Evolutionary conservation across 352 stramenopile genomes (phyloP).

Genomic region (Plasmopara halstedii): DNA sequence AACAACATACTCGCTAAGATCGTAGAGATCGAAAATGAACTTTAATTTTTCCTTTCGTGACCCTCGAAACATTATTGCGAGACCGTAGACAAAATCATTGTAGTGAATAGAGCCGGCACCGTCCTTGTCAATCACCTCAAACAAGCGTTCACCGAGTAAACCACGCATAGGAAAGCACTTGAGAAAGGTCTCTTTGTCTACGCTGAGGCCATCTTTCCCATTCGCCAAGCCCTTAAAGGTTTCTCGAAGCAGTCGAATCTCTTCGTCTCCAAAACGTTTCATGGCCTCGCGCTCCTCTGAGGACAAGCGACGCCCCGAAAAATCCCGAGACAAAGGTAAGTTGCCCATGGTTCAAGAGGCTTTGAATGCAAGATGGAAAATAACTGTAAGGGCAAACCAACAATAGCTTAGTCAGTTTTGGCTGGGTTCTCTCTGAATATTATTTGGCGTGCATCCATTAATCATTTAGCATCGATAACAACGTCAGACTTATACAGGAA

Average conservation of each 20-base stretch:
- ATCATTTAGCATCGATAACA: background rate
- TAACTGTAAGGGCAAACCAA: slow-evolving; percentile 7
- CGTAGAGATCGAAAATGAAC: slow-evolving; percentile 92
- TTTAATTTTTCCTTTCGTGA: slow-evolving; percentile 87
- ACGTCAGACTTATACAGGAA: too few relatives aligned
- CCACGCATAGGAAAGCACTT: slow-evolving; percentile 90
- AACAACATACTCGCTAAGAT: slow-evolving; percentile 68
- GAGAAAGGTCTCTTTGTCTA: slow-evolving; percentile 93
- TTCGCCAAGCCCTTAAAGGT: slow-evolving; percentile 74
- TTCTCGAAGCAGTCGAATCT: slow-evolving; percentile 70
- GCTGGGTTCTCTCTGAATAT: slow-evolving; percentile 1
- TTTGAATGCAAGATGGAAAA: slow-evolving; percentile 7
- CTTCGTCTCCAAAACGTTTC: slow-evolving; percentile 71
- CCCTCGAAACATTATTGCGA: slow-evolving; percentile 82
- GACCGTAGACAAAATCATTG: slow-evolving; percentile 88
- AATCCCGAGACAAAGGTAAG: slow-evolving; percentile 45
- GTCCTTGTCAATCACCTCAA: slow-evolving; percentile 90
- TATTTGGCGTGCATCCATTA: slow-evolving; percentile 5
- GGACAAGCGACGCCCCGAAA: slow-evolving; percentile 38
- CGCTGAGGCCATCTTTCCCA: slow-evolving; percentile 43
- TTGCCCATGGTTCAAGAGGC: slow-evolving; percentile 42
- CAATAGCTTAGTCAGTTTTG: slow-evolving; percentile 24
- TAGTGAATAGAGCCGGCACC: slow-evolving; percentile 82
- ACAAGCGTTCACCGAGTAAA: slow-evolving; percentile 87
- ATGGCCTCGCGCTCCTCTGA: slow-evolving; percentile 53